These are phyloP conservation scores for Laburnicola sp. DNA, from an alignment of 2,329 filamentous ascomycete genomes.

Conservation along the genomic window DNA sequence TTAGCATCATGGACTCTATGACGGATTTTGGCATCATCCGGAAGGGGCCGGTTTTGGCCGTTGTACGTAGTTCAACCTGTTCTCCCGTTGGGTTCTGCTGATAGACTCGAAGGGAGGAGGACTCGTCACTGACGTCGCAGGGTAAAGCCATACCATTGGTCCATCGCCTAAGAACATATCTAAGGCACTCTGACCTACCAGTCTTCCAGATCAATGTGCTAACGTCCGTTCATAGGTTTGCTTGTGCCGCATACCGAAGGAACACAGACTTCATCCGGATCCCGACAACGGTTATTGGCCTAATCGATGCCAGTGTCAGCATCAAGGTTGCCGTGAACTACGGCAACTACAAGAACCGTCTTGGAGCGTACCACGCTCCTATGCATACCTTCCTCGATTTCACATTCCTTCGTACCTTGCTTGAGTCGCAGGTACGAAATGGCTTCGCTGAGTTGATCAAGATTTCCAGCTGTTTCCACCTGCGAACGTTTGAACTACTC, in stretches of 20 bases:
- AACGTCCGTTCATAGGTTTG: constrained; percentile 43
- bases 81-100: not conserved
- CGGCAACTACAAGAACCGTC: constrained; percentile 73
- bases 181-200: constrained; percentile 55
- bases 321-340: constrained; percentile 82
- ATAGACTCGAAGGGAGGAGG: constrained; percentile 56
- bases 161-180: constrained; percentile 49
- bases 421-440: constrained; percentile 69
- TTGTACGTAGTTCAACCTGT: constrained; percentile 25
- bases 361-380: constrained; percentile 73
- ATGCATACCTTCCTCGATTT: constrained; percentile 75
- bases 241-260: constrained; percentile 70
- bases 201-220: constrained; percentile 21
- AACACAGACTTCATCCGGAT: constrained; percentile 75
- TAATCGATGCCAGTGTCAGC: constrained; percentile 74
- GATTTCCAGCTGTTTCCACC: constrained; percentile 71
- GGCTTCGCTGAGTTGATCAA: constrained; percentile 77
- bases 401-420: constrained; percentile 69
- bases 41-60: constrained; percentile 53
- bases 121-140: constrained; percentile 73
- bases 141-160: constrained; percentile 55
- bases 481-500: constrained; percentile 66
- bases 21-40: constrained; percentile 71
- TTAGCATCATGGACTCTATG: constrained; percentile 73
- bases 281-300: constrained; percentile 73